Conservation (phyloP, 768 basidiomycete genomes). For the Mycena amicta region DNA sequence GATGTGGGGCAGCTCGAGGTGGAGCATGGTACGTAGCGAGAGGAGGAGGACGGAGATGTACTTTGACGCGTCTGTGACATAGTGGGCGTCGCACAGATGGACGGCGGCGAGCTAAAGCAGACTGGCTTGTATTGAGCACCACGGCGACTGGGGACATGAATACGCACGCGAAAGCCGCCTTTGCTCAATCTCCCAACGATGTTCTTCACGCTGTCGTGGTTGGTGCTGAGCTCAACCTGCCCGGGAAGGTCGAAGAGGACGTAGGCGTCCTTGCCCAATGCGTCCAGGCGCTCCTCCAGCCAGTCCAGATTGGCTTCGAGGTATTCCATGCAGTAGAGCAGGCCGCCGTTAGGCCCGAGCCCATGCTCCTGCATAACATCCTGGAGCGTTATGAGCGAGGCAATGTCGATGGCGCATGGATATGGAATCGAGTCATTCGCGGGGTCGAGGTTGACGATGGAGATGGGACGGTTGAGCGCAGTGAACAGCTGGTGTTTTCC, state of each 20-base stretch:
- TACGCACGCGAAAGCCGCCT: constrained; percentile 80
- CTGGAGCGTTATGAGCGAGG: constrained; percentile 81
- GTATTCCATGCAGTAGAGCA: constrained; percentile 97
- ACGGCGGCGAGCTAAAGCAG: constrained; percentile 82
- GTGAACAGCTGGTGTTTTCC: constrained; percentile 89
- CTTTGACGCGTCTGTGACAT: constrained; percentile 94
- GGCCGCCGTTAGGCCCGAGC: constrained; percentile 93
- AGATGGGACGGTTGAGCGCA: constrained; percentile 82
- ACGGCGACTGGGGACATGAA: neutral
- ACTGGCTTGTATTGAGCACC: constrained; percentile 14
- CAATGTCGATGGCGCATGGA: constrained; percentile 86
- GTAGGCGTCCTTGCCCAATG: constrained; percentile 75
- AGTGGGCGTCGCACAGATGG: constrained; percentile 95
- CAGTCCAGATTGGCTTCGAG: constrained; percentile 94
- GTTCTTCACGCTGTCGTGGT: constrained; percentile 85
- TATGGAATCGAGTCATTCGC: constrained; percentile 91
- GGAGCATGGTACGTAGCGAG: constrained; percentile 95
- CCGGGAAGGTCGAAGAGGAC: constrained; percentile 95
- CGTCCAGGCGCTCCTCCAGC: constrained; percentile 69
- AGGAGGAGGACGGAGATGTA: constrained; percentile 92
- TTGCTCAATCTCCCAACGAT: constrained; percentile 76
- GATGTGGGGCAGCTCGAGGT: constrained; percentile 95
- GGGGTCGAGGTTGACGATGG: constrained; percentile 94
- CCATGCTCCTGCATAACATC: constrained; percentile 84
- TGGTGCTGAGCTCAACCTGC: constrained; percentile 96